Base-by-base conservation (phyloP, 148 eudicot species). In the Agrostemma githago region DNA sequence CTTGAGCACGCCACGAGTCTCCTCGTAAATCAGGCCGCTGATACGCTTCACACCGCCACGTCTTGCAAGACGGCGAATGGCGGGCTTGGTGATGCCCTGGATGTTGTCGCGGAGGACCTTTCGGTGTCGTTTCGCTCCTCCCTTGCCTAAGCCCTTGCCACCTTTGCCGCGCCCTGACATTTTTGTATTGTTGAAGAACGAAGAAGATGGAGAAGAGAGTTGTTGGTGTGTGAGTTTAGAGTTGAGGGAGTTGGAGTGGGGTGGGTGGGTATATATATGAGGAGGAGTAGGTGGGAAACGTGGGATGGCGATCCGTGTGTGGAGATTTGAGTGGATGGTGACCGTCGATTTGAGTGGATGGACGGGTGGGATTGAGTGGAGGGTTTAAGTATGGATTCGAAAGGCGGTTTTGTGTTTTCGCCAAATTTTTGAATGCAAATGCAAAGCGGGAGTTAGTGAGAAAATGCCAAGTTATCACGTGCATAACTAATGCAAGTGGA, bases 111-210 rank as follows among this genome's bases (percentile, higher is more conserved):
- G 48, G 41, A 78, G 34, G 5, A 78, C 81, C 19, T 78, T 78
- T 9, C 81, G 60, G 61, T 78, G 81, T 44, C 81, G 69, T 68
- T 78, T 78, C 5, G 81, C 81, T 37, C 81, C 81, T 39, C 81
- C 81, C 60, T 78, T 78, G 14, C 81, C 81, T 5, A 78, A 8
- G 0, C 81, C 81, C 72, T 78, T 78, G 0, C 81, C 81, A 67
- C 81, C 81, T 67, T 78, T 78, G 17, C 81, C 81, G n/a, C 81
- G 48, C 19, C 81, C 81, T 17, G 81, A 78, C 81, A 78, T 78
- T 59, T 0, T 26, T 0, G 34, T 26, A 1, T 72, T 6, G 7
- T 43, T 7, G 46, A 43, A 6, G 10, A 46, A 46, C 1, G 34
- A 26, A 26, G 34, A 26, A 26, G 34, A 26, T 26, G 34, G 34